phyloP scores from a whole-genome alignment of 441 rosid genomes.

The Aquilaria agallochum region DNA sequence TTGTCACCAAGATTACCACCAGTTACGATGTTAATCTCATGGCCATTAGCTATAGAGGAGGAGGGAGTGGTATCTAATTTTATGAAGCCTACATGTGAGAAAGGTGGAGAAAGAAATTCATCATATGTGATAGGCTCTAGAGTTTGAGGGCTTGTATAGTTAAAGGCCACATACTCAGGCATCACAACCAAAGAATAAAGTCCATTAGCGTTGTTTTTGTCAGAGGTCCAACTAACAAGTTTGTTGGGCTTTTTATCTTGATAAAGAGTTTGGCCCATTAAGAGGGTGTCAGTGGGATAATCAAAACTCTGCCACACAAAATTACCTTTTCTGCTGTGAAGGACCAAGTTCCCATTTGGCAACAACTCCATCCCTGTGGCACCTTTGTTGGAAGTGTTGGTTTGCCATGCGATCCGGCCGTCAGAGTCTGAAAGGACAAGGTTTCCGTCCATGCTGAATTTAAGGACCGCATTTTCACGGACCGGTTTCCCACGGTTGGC shows the following conservation, averaged over 20 bases:
- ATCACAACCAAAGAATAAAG: constrained; percentile 34
- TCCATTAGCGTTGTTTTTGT: constrained; percentile 23
- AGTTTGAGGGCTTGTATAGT: constrained; percentile 1
- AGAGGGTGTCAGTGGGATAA: constrained; percentile 37
- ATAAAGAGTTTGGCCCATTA: constrained; percentile 30
- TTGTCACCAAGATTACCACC: constrained; percentile 24
- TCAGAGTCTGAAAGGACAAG: constrained; percentile 55
- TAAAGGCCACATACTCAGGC: too few relatives aligned
- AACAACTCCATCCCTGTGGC: constrained; percentile 53
- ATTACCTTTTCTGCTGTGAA: constrained; percentile 40
- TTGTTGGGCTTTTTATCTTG: constrained; percentile 24
- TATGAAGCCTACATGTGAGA: constrained; percentile 7
- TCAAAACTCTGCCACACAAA: constrained; percentile 56
- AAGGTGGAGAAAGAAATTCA: too few relatives aligned
- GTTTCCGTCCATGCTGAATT: constrained; percentile 49
- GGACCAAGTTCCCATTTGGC: constrained; percentile 63
- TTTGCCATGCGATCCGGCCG: constrained; percentile 60
- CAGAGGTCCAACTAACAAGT: constrained; percentile 40
- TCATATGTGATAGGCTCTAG: too few relatives aligned
- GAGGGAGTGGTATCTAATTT: constrained; percentile 22
- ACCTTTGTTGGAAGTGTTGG: constrained; percentile 61
- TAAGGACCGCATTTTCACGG: constrained; percentile 48
- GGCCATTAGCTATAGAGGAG: too few relatives aligned
- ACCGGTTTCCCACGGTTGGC: constrained; percentile 59
- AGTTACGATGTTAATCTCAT: constrained; percentile 20